These are phyloP conservation scores for Cytospora leucostoma DNA, from an alignment of 2,329 filamentous ascomycete species.

Conservation along the genomic window DNA sequence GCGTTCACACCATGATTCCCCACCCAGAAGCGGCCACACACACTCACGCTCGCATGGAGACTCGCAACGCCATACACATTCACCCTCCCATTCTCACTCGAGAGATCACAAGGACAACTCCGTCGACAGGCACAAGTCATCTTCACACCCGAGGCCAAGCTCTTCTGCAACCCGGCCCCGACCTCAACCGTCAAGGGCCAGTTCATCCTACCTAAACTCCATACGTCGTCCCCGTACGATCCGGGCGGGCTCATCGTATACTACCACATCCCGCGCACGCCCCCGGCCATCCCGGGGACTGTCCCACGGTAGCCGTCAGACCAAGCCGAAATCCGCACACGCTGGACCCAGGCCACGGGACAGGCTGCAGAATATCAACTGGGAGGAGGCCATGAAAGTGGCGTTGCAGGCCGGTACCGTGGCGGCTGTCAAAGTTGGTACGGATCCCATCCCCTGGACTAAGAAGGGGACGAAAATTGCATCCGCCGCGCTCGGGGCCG, in stretches of 20 bases:
- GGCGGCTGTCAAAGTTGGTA: constrained; percentile 30
- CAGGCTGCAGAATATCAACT: constrained; percentile 23
- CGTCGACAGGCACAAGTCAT: constrained; percentile 7
- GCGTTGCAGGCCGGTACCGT: constrained; percentile 34
- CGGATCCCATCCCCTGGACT: constrained; percentile 30
- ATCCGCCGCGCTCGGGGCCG: constrained; percentile 34
- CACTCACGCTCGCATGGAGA: constrained; percentile 12
- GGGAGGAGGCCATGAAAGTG: constrained; percentile 30
- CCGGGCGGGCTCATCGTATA: constrained; percentile 23
- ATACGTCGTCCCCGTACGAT: constrained; percentile 23
- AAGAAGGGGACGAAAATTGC: constrained; percentile 33
- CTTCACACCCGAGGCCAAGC: constrained; percentile 2
- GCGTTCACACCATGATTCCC: constrained; percentile 5
- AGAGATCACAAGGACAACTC: constrained; percentile 4
- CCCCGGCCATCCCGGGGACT: constrained; percentile 12
- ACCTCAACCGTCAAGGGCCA: constrained; percentile 21
- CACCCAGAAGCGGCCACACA: constrained; percentile 2
- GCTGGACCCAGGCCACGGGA: constrained; percentile 7
- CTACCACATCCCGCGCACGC: background rate
- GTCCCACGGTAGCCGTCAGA: constrained; percentile 19
- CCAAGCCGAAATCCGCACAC: constrained; percentile 16
- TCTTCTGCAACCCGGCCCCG: constrained; percentile 11
- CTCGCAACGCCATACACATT: background rate
- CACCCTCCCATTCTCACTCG: constrained; percentile 14
- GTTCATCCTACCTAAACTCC: constrained; percentile 20